Evolutionary conservation across 2,329 filamentous ascomycete species (phyloP).

Genomic region (Aspergillus intermedius): DNA sequence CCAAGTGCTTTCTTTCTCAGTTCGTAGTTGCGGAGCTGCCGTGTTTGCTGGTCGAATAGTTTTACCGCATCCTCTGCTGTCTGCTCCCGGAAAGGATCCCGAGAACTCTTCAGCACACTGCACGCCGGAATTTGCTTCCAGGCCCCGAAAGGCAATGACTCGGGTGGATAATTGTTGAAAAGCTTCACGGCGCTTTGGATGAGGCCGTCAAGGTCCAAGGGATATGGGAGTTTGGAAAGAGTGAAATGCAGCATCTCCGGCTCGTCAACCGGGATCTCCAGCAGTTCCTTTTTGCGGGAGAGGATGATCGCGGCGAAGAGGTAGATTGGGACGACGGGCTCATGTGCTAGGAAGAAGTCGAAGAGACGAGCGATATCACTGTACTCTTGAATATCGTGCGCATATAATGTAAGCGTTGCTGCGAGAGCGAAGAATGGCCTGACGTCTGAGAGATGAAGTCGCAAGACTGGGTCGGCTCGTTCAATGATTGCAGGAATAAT

Average conservation of each 20-base stretch:
- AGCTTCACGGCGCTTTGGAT: slow-evolving; percentile 61
- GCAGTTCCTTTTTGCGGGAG: slow-evolving; percentile 72
- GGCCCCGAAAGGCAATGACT: slow-evolving; percentile 54
- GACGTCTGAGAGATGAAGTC: slow-evolving; percentile 65
- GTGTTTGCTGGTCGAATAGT: slow-evolving; percentile 65
- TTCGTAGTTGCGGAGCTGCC: slow-evolving; percentile 64
- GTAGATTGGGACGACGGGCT: slow-evolving; percentile 85
- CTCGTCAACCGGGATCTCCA: slow-evolving; percentile 74
- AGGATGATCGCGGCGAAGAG: slow-evolving; percentile 86
- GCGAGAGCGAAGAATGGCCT: slow-evolving; percentile 89
- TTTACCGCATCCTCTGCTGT: slow-evolving; percentile 59
- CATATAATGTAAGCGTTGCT: slow-evolving; percentile 92
- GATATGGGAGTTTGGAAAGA: slow-evolving; percentile 76
- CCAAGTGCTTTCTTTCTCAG: slow-evolving; percentile 45
- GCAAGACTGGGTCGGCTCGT: slow-evolving; percentile 64
- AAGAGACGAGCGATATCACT: slow-evolving; percentile 83
- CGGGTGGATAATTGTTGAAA: slow-evolving; percentile 62
- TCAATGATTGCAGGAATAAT: slow-evolving; percentile 77
- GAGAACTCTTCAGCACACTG: slow-evolving; percentile 81
- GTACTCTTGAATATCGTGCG: slow-evolving; percentile 89
- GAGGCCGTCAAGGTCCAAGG: slow-evolving; percentile 71
- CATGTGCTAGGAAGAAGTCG: slow-evolving; percentile 79
- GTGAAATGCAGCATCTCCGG: slow-evolving; percentile 88
- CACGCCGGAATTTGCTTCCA: slow-evolving; percentile 67
- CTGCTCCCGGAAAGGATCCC: slow-evolving; percentile 49